Evolutionary conservation across 352 stramenopile species (phyloP).

Genomic region (Globisporangium rhizosaccharum): DNA sequence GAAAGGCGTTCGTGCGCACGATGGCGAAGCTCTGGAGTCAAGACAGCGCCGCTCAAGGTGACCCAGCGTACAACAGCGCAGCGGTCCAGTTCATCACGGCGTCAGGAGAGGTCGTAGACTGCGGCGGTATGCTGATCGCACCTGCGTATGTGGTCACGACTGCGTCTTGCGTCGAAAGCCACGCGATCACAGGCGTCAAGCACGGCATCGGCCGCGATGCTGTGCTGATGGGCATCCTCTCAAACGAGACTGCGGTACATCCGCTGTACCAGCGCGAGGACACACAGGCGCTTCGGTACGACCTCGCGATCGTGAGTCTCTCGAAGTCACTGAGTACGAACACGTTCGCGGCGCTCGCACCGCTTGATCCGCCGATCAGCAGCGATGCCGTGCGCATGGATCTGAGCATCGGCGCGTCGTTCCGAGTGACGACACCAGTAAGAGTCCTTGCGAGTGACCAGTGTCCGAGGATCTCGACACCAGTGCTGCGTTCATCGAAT

Average conservation of each 20-base stretch:
- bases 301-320: conserved; percentile 3
- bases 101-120: too few relatives aligned
- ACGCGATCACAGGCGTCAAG: background rate
- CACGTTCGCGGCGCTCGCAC: background rate
- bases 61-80: too few relatives aligned
- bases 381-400: conserved; percentile 3
- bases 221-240: background rate
- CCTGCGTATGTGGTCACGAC: too few relatives aligned
- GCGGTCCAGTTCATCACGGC: too few relatives aligned
- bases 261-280: background rate
- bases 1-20: too few relatives aligned
- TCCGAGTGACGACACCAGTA: too few relatives aligned
- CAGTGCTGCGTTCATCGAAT: background rate
- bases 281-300: background rate
- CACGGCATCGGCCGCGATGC: too few relatives aligned
- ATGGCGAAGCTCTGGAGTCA: too few relatives aligned
- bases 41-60: too few relatives aligned
- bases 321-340: background rate
- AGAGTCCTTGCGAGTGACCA: too few relatives aligned
- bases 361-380: background rate
- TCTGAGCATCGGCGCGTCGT: background rate
- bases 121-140: too few relatives aligned
- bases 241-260: background rate
- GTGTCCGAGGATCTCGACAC: background rate
- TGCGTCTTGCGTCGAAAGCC: background rate